These are phyloP conservation scores for Liquidambar formosana DNA, from an alignment of 164 flowering plant species.

Conservation along the genomic window DNA sequence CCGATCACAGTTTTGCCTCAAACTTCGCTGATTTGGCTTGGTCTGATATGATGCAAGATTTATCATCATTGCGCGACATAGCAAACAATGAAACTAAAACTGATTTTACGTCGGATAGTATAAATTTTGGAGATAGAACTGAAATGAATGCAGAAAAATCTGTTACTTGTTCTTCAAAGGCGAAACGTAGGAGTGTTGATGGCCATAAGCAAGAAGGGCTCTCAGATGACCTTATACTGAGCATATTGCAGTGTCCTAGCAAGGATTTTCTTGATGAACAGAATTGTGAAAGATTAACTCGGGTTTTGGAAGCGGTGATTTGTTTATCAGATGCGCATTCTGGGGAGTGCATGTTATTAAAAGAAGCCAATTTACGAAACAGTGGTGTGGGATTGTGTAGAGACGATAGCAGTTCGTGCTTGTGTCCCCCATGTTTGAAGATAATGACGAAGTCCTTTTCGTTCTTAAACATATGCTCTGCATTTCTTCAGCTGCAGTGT, in stretches of 20 bases:
- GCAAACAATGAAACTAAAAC: conserved; percentile 12
- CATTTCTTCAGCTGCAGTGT: conserved; percentile 41
- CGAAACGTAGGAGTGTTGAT: conserved; percentile 31
- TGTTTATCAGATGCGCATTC: conserved; percentile 50
- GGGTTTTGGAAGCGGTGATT: conserved; percentile 43
- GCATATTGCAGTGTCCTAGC: conserved; percentile 27
- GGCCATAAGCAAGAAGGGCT: conserved; percentile 10
- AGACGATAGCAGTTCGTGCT: conserved; percentile 32
- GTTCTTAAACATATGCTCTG: conserved; percentile 61
- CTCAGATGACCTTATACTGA: conserved; percentile 29
- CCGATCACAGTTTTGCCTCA: conserved; percentile 17
- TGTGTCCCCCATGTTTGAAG: conserved; percentile 83
- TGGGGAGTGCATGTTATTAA: conserved; percentile 41
- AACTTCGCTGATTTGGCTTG: conserved; percentile 60
- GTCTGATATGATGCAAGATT: conserved; percentile 68
- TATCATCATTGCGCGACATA: conserved; percentile 35
- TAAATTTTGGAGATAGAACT: conserved; percentile 7
- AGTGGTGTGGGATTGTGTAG: conserved; percentile 7
- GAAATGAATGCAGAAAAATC: conserved; percentile 2
- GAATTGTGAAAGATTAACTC: conserved; percentile 28
- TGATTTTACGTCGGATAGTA: background rate
- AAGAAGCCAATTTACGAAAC: conserved; percentile 19
- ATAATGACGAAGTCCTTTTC: conserved; percentile 54
- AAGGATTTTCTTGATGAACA: conserved; percentile 32
- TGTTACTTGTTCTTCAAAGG: conserved; percentile 3